Base-by-base conservation (phyloP, 1,284 basidiomycete species). In the Ganoderma boninense region DNA sequence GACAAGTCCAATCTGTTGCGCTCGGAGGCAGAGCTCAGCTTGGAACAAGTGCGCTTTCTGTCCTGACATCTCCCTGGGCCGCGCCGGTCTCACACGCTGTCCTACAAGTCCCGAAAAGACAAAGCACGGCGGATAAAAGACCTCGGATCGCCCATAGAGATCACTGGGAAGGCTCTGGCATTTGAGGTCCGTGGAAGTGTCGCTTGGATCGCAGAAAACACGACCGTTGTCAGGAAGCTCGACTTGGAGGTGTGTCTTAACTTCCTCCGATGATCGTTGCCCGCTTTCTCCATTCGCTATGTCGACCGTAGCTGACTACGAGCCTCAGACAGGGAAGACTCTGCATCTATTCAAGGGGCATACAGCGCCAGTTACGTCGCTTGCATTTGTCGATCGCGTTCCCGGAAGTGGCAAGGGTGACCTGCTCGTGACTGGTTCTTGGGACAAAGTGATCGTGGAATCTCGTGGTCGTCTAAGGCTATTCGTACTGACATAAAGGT, bases 181-280 rank as follows among this genome's bases (percentile, higher is more conserved):
- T 83, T 97, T 5, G 81, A 89, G 38, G 81, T 98, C 49, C 82
- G 86, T 43, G 91, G 85, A 4, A 86, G 88, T 40, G 82, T 89
- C 32, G 94, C 89, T 0, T 98, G 94, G 93, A 90, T 95, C 61
- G 96, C 94, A 26, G 96, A 97, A 79, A 96, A 92, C 77, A 93
- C 94, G 0, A 89, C 91, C 71, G 86, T 92, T 14, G 87, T 90
- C 13, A 87, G 92, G 64, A 90, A 91, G 75, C 78, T 96, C 43
- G 89, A 95, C 77, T 81, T 97, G 32, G 87, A 93, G 84, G 96
- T 95, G 76, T 69, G 83, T 69, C 20, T 14, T 29, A 3, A 32
- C 32, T 40, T 42, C 57, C n/a, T 16, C 54, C 44, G 62, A 23
- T 60, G 32, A 49, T 68, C 62, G 62, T 57, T 16, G 52, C 46